A percentile compares a stretch with the other conserved stretches of the same genome.
Evolutionary conservation across 176 grass and related monocot species (phyloP).

Genomic region (Themeda triandra): DNA sequence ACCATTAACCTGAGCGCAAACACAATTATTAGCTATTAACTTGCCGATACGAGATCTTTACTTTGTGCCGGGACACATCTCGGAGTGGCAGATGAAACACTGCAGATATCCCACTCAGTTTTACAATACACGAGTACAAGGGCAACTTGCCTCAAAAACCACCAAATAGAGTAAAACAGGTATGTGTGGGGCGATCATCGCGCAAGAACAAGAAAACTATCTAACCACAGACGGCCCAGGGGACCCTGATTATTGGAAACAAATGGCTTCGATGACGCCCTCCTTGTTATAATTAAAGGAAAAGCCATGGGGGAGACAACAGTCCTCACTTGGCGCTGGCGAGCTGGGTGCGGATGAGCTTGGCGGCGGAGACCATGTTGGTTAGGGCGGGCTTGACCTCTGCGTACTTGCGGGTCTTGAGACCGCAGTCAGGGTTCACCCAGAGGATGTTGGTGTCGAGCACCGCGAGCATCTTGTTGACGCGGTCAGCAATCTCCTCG

Average conservation of each 20-base stretch:
- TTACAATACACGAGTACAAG: conserved; percentile 46
- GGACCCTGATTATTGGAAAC: conserved; percentile 30
- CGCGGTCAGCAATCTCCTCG: conserved; percentile 71
- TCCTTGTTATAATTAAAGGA: too few species aligned
- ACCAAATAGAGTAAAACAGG: background rate
- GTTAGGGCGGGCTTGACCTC: conserved; percentile 71
- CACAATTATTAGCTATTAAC: background rate
- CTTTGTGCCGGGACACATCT: conserved; percentile 6
- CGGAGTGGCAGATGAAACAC: conserved; percentile 28
- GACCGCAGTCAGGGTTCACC: conserved; percentile 22
- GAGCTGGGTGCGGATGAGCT: conserved; percentile 78
- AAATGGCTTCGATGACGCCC: too few species aligned
- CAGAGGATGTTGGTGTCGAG: conserved; percentile 85
- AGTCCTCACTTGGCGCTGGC: conserved; percentile 52
- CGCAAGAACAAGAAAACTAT: conserved; percentile 2
- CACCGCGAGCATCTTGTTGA: conserved; percentile 93
- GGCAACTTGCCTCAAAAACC: conserved; percentile 27
- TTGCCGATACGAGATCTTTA: background rate
- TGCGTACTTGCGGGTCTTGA: too few species aligned
- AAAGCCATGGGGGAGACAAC: background rate
- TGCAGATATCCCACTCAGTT: conserved; percentile 28
- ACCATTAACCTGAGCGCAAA: background rate
- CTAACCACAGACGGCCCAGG: conserved; percentile 28
- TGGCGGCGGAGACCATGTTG: conserved; percentile 74
- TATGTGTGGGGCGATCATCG: background rate